Evolutionary conservation across 495 filamentous ascomycete genomes (phyloP).

Genomic region (Elasticomyces elasticus): DNA sequence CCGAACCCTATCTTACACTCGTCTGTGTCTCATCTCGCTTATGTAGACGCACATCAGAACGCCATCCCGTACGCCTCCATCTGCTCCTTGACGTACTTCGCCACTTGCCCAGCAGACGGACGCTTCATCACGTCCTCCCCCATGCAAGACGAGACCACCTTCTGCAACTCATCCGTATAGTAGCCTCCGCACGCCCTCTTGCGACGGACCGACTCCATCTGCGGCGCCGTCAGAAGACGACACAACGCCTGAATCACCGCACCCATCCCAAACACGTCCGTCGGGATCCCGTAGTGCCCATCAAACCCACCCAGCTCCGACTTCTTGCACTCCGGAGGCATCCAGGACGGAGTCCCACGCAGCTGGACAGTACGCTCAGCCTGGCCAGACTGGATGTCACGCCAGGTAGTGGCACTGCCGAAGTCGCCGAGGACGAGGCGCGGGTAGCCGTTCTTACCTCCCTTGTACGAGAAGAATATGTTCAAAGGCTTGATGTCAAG

Average conservation of each 20-base stretch:
- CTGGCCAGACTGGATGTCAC: background rate
- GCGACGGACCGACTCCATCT: background rate
- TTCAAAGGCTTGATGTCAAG: constrained; percentile 22
- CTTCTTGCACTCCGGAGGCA: constrained; percentile 6
- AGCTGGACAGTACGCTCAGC: background rate
- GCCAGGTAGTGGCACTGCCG: constrained; percentile 9
- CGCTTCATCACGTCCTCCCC: background rate
- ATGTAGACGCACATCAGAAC: background rate
- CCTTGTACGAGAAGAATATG: constrained; percentile 14
- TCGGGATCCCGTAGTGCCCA: constrained; percentile 10
- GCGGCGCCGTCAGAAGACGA: background rate
- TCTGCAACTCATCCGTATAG: constrained; percentile 2
- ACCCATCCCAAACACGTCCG: constrained; percentile 16
- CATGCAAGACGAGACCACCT: background rate
- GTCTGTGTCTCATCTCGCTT: background rate
- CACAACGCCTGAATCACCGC: constrained; percentile 5
- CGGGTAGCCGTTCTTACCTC: background rate
- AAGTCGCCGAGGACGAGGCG: constrained; percentile 24
- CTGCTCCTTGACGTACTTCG: background rate
- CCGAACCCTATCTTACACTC: too few relatives aligned
- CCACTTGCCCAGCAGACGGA: constrained; percentile 2
- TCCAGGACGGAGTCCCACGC: constrained; percentile 1
- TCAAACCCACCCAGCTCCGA: background rate
- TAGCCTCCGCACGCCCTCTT: background rate
- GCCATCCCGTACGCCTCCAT: background rate